A percentile compares a stretch with the other conserved stretches of the same genome.
phyloP scores from a whole-genome alignment of 176 grass and related monocot species.

The Raddia guianensis region DNA sequence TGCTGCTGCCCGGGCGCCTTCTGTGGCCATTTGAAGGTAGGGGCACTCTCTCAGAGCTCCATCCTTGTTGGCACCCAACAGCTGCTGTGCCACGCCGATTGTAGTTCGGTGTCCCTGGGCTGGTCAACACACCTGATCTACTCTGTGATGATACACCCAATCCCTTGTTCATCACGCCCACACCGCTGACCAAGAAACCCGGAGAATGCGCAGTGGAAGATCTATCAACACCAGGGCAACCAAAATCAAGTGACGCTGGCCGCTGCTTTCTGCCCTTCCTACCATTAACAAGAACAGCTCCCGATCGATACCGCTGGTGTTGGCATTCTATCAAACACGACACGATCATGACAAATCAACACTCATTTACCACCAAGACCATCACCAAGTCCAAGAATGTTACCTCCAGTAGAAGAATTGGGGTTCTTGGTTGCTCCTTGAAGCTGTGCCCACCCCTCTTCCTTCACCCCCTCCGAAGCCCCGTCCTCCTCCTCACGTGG shows the following conservation, averaged over 20 bases:
- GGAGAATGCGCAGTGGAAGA: constrained; percentile 40
- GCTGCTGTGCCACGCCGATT: neutral
- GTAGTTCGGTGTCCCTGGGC: constrained; percentile 66
- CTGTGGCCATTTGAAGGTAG: constrained; percentile 33
- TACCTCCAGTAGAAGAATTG: constrained; percentile 27
- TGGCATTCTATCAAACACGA: constrained; percentile 69
- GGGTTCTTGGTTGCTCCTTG: constrained; percentile 12
- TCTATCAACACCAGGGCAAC: constrained; percentile 40
- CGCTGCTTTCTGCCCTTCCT: constrained; percentile 47
- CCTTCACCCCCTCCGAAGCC: constrained; percentile 27
- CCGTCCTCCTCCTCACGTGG: constrained; percentile 26
- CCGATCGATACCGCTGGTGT: constrained; percentile 18
- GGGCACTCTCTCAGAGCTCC: constrained; percentile 63
- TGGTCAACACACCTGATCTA: constrained; percentile 43
- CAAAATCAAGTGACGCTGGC: constrained; percentile 61
- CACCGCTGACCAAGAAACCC: constrained; percentile 23
- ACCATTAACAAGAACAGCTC: constrained; percentile 35
- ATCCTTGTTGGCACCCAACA: constrained; percentile 51
- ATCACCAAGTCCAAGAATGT: constrained; percentile 15
- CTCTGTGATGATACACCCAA: constrained; percentile 9
- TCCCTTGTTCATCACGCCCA: constrained; percentile 60
- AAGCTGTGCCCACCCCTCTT: constrained; percentile 23
- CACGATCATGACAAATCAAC: neutral
- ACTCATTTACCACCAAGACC: neutral
- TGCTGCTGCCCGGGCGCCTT: constrained; percentile 36